phyloP scores from a whole-genome alignment of 768 basidiomycete genomes.

The Lentinula raphanica region DNA sequence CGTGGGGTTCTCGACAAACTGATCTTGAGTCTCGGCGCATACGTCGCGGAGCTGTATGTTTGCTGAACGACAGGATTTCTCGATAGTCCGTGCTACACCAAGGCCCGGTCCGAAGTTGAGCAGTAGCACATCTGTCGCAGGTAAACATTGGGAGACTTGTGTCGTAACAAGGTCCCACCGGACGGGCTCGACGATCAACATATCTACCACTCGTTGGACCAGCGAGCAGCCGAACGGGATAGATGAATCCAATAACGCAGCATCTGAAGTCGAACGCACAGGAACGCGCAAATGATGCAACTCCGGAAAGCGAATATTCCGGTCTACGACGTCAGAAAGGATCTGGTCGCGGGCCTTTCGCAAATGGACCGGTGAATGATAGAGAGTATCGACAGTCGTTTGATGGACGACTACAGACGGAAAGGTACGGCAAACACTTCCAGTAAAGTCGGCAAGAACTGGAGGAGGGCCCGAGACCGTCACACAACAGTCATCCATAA shows the following conservation, averaged over 20 bases:
- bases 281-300: constrained; percentile 42
- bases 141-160: constrained; percentile 18
- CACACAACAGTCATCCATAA: constrained; percentile 40
- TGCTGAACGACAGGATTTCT: constrained; percentile 19
- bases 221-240: constrained; percentile 23
- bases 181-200: constrained; percentile 46
- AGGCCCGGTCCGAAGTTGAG: constrained; percentile 48
- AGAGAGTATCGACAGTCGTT: constrained; percentile 45
- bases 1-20: constrained; percentile 12
- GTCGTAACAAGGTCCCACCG: constrained; percentile 45
- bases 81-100: constrained; percentile 32
- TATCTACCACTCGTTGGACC: constrained; percentile 38
- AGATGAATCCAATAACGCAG: constrained; percentile 26
- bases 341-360: constrained; percentile 32
- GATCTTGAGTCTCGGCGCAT: neutral
- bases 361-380: constrained; percentile 39
- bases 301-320: constrained; percentile 46
- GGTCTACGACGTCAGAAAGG: constrained; percentile 35
- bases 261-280: constrained; percentile 42
- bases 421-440: constrained; percentile 27
- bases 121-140: constrained; percentile 27
- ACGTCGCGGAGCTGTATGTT: constrained; percentile 2
- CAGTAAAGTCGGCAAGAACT: constrained; percentile 37
- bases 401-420: constrained; percentile 25
- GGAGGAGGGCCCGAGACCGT: constrained; percentile 59